Evolutionary conservation across 495 filamentous ascomycete genomes (phyloP).

Genomic region (Lindgomyces ingoldianus): DNA sequence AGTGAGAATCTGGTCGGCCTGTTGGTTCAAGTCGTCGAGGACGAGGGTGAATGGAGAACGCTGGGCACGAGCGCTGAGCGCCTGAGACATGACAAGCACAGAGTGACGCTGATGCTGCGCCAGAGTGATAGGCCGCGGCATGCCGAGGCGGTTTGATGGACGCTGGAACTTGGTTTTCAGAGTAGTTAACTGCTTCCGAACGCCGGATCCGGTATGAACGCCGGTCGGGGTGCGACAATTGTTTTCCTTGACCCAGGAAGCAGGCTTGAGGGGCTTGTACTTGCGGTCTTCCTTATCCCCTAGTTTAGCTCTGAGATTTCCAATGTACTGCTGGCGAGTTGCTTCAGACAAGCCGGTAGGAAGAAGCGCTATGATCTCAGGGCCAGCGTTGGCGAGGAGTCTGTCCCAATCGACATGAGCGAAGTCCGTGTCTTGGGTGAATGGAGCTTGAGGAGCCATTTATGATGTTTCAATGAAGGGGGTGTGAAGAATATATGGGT

Average conservation of each 20-base stretch:
- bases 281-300: too few species aligned
- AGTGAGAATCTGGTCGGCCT: constrained; percentile 44
- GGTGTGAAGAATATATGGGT: neutral
- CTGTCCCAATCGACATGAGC: too few species aligned
- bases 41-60: constrained; percentile 71
- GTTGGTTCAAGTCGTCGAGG: constrained; percentile 74
- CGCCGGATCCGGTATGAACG: neutral
- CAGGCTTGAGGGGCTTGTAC: too few species aligned
- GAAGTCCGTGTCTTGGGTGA: too few species aligned
- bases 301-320: too few species aligned
- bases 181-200: neutral
- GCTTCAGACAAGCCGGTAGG: too few species aligned
- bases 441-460: too few species aligned
- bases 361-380: too few species aligned
- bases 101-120: constrained; percentile 22
- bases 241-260: constrained; percentile 19
- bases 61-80: constrained; percentile 69
- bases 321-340: too few species aligned
- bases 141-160: neutral
- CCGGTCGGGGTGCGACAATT: too few species aligned
- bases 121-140: neutral
- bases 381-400: too few species aligned
- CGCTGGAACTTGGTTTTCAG: neutral
- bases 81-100: constrained; percentile 42
- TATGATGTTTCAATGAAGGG: too few species aligned